phyloP scores from a whole-genome alignment of 805 yeast species.

The Tetrapisispora taiwanensis region DNA sequence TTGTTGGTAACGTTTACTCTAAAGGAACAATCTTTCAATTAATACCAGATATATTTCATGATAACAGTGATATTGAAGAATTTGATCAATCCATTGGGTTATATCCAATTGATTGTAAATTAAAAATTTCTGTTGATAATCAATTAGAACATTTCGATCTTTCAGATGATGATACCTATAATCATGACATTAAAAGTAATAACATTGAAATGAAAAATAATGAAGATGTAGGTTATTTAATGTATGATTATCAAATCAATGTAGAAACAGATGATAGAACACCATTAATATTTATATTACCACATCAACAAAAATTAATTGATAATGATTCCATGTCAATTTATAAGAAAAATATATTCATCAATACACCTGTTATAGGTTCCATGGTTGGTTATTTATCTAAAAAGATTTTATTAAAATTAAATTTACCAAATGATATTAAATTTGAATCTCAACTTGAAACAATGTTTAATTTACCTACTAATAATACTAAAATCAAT shows the following conservation, averaged over 20 bases:
- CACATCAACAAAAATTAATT: slow-evolving; percentile 47
- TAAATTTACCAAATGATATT: neutral
- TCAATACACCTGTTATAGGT: slow-evolving; percentile 43
- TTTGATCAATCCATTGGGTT: slow-evolving; percentile 58
- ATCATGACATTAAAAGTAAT: neutral
- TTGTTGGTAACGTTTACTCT: neutral
- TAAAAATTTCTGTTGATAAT: neutral
- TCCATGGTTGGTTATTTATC: slow-evolving; percentile 36
- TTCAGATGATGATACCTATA: neutral
- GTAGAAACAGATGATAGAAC: slow-evolving; percentile 35
- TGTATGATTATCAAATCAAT: slow-evolving; percentile 31
- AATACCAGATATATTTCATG: neutral
- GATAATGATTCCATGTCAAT: neutral
- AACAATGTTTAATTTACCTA: neutral
- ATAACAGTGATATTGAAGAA: neutral
- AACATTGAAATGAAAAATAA: neutral
- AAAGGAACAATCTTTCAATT: slow-evolving; percentile 5
- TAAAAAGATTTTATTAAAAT: slow-evolving; percentile 18
- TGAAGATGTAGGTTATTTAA: neutral
- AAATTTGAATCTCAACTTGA: neutral
- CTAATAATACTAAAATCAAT: neutral
- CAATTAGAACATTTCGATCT: neutral
- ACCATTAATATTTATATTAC: slow-evolving; percentile 47
- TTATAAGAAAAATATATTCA: slow-evolving; percentile 6
- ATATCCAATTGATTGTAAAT: slow-evolving; percentile 38